Conservation (phyloP, 2,329 filamentous ascomycete genomes). For the Fusarium sarcochroum region DNA sequence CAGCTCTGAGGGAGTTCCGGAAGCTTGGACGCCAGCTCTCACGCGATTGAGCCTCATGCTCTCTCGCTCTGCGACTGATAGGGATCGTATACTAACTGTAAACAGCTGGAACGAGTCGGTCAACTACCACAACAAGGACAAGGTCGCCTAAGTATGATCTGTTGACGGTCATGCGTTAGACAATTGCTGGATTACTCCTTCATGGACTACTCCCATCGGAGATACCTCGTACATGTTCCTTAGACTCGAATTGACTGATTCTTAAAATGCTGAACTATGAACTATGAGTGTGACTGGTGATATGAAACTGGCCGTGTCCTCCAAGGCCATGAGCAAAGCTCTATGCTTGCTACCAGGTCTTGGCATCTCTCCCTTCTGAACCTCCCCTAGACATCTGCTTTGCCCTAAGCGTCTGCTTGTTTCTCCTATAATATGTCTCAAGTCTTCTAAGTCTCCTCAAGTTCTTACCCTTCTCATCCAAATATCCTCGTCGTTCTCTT, state of each 20-base stretch:
- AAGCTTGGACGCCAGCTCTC: conserved; percentile 17
- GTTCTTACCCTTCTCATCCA: background rate
- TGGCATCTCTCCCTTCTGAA: background rate
- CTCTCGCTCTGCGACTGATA: background rate
- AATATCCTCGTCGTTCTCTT: background rate
- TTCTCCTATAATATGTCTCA: background rate
- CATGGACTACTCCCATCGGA: conserved; percentile 46
- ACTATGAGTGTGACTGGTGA: background rate
- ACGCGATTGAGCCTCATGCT: background rate
- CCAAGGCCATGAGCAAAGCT: background rate
- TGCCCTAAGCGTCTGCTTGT: background rate
- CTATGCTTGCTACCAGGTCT: background rate
- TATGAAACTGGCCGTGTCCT: background rate
- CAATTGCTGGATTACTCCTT: conserved; percentile 49
- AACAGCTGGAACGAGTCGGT: conserved; percentile 91
- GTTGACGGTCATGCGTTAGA: conserved; percentile 36
- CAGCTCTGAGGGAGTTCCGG: conserved; percentile 16
- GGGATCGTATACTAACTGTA: conserved; percentile 37
- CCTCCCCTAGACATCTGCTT: background rate
- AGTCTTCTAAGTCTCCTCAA: background rate
- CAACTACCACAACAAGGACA: conserved; percentile 98
- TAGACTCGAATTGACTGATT: conserved; percentile 53
- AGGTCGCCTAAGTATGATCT: conserved; percentile 62
- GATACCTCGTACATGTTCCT: conserved; percentile 52
- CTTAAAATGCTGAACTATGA: conserved; percentile 19